Conservation (phyloP, 2,329 filamentous ascomycete genomes). For the Colletotrichum viniferum region DNA sequence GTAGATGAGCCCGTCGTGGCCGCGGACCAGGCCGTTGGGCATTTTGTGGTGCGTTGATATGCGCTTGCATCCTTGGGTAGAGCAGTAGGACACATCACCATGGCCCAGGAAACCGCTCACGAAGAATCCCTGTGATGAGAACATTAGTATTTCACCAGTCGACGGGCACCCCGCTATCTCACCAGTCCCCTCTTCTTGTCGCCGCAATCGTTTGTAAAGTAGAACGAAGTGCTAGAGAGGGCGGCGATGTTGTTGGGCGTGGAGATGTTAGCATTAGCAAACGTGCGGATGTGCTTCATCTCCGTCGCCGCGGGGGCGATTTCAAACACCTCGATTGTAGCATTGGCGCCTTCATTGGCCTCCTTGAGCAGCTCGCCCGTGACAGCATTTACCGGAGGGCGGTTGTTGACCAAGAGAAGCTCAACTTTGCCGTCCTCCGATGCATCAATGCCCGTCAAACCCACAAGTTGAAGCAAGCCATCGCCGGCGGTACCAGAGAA, state of each 20-base stretch:
- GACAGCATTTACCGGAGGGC: constrained; percentile 27
- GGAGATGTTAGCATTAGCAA: constrained; percentile 22
- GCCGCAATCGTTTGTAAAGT: constrained; percentile 30
- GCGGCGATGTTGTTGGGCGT: constrained; percentile 30
- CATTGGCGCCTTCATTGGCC: constrained; percentile 66
- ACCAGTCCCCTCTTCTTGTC: constrained; percentile 24
- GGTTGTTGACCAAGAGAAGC: constrained; percentile 28
- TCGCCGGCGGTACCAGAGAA: constrained; percentile 35
- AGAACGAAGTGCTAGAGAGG: constrained; percentile 23
- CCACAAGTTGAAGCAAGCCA: constrained; percentile 31
- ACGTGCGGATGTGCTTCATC: constrained; percentile 28
- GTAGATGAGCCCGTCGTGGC: constrained; percentile 32
- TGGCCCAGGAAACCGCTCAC: constrained; percentile 27
- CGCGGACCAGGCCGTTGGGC: constrained; percentile 34
- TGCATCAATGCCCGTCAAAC: constrained; percentile 34
- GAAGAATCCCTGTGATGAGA: constrained; percentile 7
- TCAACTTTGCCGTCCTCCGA: constrained; percentile 15
- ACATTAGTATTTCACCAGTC: neutral
- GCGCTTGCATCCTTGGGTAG: constrained; percentile 23
- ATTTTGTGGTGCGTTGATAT: constrained; percentile 26
- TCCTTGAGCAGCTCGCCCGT: constrained; percentile 58
- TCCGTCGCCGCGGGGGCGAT: constrained; percentile 8
- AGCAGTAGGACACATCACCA: constrained; percentile 33
- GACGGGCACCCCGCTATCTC: neutral
- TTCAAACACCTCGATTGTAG: constrained; percentile 50